phyloP scores from a whole-genome alignment of 2,329 filamentous ascomycete genomes.

The Fusarium algeriense region DNA sequence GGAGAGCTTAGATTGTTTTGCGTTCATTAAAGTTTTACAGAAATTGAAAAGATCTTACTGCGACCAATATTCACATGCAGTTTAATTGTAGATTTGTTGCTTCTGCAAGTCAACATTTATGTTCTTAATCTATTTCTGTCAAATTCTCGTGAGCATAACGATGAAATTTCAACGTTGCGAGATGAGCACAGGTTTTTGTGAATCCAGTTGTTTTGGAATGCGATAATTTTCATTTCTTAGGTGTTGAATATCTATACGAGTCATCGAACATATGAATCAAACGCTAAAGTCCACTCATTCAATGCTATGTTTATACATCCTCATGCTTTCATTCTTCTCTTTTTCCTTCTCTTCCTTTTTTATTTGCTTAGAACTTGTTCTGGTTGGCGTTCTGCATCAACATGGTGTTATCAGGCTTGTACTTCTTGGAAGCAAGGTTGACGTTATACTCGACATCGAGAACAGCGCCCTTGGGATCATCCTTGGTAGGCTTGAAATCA shows the following conservation, averaged over 20 bases:
- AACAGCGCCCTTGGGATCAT: conserved; percentile 52
- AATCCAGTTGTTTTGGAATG: neutral
- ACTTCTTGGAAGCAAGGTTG: conserved; percentile 58
- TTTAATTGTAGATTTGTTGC: too few relatives aligned
- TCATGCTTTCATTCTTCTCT: neutral
- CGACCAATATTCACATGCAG: rapidly evolving
- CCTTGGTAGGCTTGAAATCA: conserved; percentile 60
- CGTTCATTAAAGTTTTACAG: neutral
- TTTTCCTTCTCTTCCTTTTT: neutral
- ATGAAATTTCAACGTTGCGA: rapidly evolving
- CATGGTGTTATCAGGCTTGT: conserved; percentile 53
- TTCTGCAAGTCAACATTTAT: too few relatives aligned
- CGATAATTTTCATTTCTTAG: conserved; percentile 9
- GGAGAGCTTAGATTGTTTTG: conserved; percentile 1
- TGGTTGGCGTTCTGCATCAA: conserved; percentile 49
- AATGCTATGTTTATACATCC: conserved; percentile 13
- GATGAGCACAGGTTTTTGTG: rapidly evolving
- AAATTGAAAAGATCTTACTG: neutral
- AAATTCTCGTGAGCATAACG: rapidly evolving
- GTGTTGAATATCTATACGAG: neutral
- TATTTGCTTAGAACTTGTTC: conserved; percentile 39
- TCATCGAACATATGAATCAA: conserved; percentile 19
- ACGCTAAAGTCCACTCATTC: conserved; percentile 25
- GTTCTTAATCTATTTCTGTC: rapidly evolving
- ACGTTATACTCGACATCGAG: conserved; percentile 59